Evolutionary conservation across 176 grass and related monocot species (phyloP).

Genomic region (Raddia guianensis): DNA sequence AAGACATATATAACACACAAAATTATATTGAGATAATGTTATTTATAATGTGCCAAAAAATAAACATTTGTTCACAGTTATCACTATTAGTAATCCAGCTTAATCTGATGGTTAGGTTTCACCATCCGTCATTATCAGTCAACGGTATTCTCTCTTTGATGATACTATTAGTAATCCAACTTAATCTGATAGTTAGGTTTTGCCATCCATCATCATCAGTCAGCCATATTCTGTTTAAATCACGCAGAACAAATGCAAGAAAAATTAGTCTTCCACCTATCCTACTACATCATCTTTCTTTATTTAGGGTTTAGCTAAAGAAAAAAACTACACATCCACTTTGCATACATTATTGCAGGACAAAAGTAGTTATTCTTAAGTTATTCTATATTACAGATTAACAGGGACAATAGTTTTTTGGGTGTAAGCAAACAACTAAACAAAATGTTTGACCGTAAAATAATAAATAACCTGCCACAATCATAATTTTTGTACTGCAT

Average conservation of each 20-base stretch:
- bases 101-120: background rate
- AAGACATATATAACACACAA: conserved; percentile 5
- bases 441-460: conserved; percentile 22
- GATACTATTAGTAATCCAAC: background rate
- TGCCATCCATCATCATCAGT: background rate
- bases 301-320: background rate
- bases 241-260: background rate
- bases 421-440: conserved; percentile 7
- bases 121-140: background rate
- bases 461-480: conserved; percentile 10
- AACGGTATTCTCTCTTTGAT: background rate
- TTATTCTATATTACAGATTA: conserved; percentile 1
- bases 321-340: background rate
- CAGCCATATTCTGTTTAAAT: conserved; percentile 15
- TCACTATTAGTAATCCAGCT: background rate
- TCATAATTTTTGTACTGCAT: conserved; percentile 13
- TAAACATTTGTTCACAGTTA: background rate
- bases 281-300: background rate
- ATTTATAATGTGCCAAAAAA: background rate
- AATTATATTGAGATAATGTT: conserved; percentile 7
- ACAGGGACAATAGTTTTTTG: background rate
- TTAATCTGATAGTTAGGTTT: background rate
- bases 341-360: background rate
- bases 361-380: background rate
- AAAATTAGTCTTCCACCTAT: conserved; percentile 3